Conservation (phyloP, 495 filamentous ascomycete species). For the Podospora australis region DNA sequence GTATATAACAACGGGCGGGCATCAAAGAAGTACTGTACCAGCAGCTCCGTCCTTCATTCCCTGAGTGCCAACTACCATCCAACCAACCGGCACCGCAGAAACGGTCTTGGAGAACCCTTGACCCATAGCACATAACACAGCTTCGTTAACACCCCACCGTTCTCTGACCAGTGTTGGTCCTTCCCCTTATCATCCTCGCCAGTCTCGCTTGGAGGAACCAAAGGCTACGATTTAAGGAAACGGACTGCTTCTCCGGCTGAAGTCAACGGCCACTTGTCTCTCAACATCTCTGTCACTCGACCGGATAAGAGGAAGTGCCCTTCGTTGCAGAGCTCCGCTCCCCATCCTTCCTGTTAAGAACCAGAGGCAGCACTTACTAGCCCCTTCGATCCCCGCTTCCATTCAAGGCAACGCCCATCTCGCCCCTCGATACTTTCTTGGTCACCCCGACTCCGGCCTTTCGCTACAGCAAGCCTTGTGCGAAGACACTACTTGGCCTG, state of each 20-base stretch:
- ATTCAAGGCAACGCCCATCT: slow-evolving; percentile 1
- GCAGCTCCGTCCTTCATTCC: slow-evolving; percentile 11
- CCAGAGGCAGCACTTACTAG: background rate
- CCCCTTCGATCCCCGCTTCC: background rate
- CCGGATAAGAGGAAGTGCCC: slow-evolving; percentile 16
- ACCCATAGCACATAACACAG: slow-evolving; percentile 22
- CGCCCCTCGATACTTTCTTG: background rate
- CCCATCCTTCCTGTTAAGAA: slow-evolving; percentile 6
- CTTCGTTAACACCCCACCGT: slow-evolving; percentile 21
- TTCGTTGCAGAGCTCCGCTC: slow-evolving; percentile 8
- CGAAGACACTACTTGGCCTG: background rate
- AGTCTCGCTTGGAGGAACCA: slow-evolving; percentile 20
- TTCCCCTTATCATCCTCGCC: slow-evolving; percentile 6
- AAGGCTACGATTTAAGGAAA: slow-evolving; percentile 14
- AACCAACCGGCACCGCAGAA: slow-evolving; percentile 12
- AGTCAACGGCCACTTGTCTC: slow-evolving; percentile 17
- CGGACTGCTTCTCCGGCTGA: slow-evolving; percentile 21
- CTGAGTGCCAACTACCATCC: slow-evolving; percentile 17
- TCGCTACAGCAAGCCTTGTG: background rate
- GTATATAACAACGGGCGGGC: slow-evolving; percentile 25
- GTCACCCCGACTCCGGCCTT: background rate
- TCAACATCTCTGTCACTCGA: slow-evolving; percentile 15
- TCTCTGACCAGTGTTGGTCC: slow-evolving; percentile 11
- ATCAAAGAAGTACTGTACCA: slow-evolving; percentile 14
- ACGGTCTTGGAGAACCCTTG: slow-evolving; percentile 20